Conservation (phyloP, 2,329 filamentous ascomycete species). For the Monosporascus sp. region DNA sequence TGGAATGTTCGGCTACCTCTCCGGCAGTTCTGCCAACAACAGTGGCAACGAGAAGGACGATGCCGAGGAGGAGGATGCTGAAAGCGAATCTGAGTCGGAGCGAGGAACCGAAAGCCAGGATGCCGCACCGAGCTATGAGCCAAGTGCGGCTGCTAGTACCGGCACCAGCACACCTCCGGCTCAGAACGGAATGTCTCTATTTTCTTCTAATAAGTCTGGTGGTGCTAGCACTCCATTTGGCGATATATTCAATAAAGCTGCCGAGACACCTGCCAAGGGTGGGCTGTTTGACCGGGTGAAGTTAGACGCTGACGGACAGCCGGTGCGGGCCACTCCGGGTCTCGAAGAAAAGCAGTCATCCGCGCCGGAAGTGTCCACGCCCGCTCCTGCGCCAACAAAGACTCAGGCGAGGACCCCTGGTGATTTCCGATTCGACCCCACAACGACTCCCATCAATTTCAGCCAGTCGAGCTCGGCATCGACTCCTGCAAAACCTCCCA, state of each 20-base stretch:
- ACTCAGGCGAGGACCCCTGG: slow-evolving; percentile 26
- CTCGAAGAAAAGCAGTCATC: slow-evolving; percentile 11
- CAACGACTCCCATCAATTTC: slow-evolving; percentile 26
- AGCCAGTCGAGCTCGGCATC: slow-evolving; percentile 6
- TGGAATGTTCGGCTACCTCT: slow-evolving; percentile 54
- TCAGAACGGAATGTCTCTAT: slow-evolving; percentile 29
- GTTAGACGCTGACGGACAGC: slow-evolving; percentile 26
- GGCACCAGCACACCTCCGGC: slow-evolving; percentile 34
- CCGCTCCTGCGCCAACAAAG: slow-evolving; percentile 10
- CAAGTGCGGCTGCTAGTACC: slow-evolving; percentile 36
- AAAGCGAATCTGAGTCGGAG: slow-evolving; percentile 41
- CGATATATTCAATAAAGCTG: slow-evolving; percentile 10
- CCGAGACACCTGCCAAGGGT: slow-evolving; percentile 18
- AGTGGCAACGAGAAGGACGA: slow-evolving; percentile 43
- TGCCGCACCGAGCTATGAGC: slow-evolving; percentile 37
- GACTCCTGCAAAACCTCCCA: neutral
- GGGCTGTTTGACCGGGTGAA: slow-evolving; percentile 28
- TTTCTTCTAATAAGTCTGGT: slow-evolving; percentile 24
- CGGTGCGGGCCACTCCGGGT: slow-evolving; percentile 20
- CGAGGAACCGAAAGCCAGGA: slow-evolving; percentile 38
- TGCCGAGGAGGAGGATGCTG: slow-evolving; percentile 40
- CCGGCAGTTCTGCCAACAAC: slow-evolving; percentile 51
- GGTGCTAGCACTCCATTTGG: slow-evolving; percentile 16
- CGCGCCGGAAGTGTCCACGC: slow-evolving; percentile 7
- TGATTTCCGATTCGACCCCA: slow-evolving; percentile 26